Evolutionary conservation across 305 asterid species (phyloP).

Genomic region (Solanum hybrid): DNA sequence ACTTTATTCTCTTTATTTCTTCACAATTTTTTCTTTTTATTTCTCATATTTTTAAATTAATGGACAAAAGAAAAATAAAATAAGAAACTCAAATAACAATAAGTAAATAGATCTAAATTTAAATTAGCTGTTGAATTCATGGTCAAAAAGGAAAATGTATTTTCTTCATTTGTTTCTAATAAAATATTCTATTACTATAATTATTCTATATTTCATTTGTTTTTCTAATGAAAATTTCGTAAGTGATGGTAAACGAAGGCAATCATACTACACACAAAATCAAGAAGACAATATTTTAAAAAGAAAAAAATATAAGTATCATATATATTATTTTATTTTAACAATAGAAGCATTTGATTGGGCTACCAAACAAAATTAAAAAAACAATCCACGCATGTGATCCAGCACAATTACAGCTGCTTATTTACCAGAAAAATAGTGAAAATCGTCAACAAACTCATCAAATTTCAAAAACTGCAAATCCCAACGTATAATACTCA

Average conservation of each 20-base stretch:
- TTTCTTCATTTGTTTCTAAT: background rate
- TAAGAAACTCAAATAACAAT: background rate
- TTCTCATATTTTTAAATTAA: no score
- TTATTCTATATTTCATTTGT: background rate
- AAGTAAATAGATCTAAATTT: no score
- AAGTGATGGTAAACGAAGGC: background rate
- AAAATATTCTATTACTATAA: background rate
- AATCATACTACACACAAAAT: background rate
- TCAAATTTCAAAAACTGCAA: background rate
- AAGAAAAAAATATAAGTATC: background rate
- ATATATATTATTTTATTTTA: no score
- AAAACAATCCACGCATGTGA: background rate
- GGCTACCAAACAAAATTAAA: background rate
- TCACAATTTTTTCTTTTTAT: no score
- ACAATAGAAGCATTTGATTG: background rate
- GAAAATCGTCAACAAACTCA: background rate
- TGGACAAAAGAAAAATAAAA: no score
- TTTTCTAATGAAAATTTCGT: background rate
- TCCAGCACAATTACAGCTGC: background rate
- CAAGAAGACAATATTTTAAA: background rate
- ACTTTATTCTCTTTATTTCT: no score
- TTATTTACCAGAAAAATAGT: background rate
- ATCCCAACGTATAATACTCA: background rate
- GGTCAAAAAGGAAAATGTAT: background rate
- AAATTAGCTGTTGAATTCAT: background rate